Evolutionary conservation across 495 filamentous ascomycete genomes (phyloP).

Genomic region (Tuber microsphaerosporum): DNA sequence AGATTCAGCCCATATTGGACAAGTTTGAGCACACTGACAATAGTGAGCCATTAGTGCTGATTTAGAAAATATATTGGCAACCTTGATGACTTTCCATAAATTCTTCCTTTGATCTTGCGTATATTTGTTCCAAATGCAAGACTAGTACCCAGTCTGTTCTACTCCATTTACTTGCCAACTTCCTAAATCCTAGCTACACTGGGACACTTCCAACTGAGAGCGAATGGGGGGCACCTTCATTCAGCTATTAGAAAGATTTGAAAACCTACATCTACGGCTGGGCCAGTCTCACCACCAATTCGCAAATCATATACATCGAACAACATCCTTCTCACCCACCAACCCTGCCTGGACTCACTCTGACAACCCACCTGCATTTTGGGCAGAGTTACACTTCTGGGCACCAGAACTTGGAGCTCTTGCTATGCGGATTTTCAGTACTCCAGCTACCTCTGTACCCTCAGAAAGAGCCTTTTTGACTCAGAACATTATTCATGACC

Average conservation of each 20-base stretch:
- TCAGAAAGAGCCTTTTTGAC: slow-evolving; percentile 5
- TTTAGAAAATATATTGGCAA: no score
- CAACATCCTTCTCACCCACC: background rate
- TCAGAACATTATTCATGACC: slow-evolving; percentile 5
- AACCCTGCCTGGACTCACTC: slow-evolving; percentile 1
- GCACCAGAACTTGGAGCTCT: background rate
- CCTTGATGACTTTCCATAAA: background rate
- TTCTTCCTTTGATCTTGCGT: background rate
- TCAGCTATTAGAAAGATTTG: background rate
- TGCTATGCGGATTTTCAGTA: slow-evolving; percentile 4
- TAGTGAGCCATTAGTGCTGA: no score
- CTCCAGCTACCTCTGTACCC: slow-evolving; percentile 1
- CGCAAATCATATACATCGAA: background rate
- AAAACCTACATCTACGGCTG: no score
- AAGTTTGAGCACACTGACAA: no score
- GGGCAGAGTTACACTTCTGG: background rate
- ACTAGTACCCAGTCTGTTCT: background rate
- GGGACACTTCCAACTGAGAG: background rate
- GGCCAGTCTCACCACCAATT: background rate
- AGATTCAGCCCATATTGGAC: no score
- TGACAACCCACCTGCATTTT: background rate
- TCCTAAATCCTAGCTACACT: background rate
- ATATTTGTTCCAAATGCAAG: background rate
- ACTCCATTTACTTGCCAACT: background rate
- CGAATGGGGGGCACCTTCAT: background rate